These are phyloP conservation scores for Iberis pinnata DNA, from an alignment of 345 rosid species.

Conservation along the genomic window DNA sequence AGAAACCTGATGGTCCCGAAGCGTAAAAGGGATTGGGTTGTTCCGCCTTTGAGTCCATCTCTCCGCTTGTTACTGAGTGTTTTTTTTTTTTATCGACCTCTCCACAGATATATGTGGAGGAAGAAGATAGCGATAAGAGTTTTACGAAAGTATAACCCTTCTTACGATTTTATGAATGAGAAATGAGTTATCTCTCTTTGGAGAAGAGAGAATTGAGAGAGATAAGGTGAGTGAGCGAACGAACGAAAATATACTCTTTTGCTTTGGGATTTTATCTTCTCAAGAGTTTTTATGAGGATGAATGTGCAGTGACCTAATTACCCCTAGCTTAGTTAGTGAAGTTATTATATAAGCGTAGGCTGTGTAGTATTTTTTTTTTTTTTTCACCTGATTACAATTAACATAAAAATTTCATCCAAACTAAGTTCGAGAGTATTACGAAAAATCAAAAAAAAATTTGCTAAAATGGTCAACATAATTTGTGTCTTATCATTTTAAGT, in stretches of 20 bases:
- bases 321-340: slow-evolving; percentile 21
- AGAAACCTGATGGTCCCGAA: slow-evolving; percentile 44
- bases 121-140: slow-evolving; percentile 11
- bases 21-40: slow-evolving; percentile 25
- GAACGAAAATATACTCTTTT: slow-evolving; percentile 10
- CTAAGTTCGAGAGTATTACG: no score
- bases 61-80: slow-evolving; percentile 11
- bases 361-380: no score
- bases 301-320: not conserved
- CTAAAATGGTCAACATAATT: no score
- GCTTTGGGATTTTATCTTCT: slow-evolving; percentile 26
- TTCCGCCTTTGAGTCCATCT: slow-evolving; percentile 43
- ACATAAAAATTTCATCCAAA: no score
- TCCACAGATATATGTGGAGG: no score
- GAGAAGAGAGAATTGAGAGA: slow-evolving; percentile 29
- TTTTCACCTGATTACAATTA: no score
- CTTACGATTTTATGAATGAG: slow-evolving; percentile 15
- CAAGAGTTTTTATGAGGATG: slow-evolving; percentile 4
- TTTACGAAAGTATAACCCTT: no score
- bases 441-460: no score
- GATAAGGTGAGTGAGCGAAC: slow-evolving; percentile 33
- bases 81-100: no score
- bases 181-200: slow-evolving; percentile 16
- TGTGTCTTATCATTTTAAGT: no score
- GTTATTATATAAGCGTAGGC: no score